Evolutionary conservation across 1,284 basidiomycete species (phyloP), one percentile per base, ranked within the genome.

Genomic region (Pisolithus thermaeus): DNA sequence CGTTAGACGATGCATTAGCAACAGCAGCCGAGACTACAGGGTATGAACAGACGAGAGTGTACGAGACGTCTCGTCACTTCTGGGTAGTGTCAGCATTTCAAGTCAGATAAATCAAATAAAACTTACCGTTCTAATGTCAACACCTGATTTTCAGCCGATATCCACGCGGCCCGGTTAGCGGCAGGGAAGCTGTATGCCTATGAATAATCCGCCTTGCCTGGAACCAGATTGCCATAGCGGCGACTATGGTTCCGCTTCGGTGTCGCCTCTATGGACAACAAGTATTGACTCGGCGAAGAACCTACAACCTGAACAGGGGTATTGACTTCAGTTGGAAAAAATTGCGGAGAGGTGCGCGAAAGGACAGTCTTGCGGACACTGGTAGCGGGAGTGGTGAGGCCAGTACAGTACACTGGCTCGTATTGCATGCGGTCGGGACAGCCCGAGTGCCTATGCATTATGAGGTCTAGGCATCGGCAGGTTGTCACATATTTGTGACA

Each of bases 221-320:
- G 40, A 18, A 70, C 55, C 3, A 42, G 35, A 40, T 54, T 67
- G 25, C 55, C 44, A 39, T 36, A 32, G 12, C 40, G 58, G 20
- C 46, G 35, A 40, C 7, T 50, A 48, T 50, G 61, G 28, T 62
- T 61, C 42, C 53, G 66, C 39, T 62, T 70, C 9, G 64, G 64
- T 7, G 64, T 66, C 12, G 64, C 62, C 42, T 66, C 66, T n/a
- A 38, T 39, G 30, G 56, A 56, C 36, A 66, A 62, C 25, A 66
- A 66, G 44, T 66, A 66, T 56, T 66, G 64, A 35, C 68, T 70
- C 40, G 70, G 64, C 40, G 64, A 66, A 14, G 64, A 66, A 9
- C 56, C 50, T 18, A 70, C 39, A 16, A 64, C 55, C 40, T 59
- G 44, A 36, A 18, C 16, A n/a, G 9, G 28, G n/a, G 16, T 36